Base-by-base conservation (phyloP, 306 rosid species). In the Acacia crassicarpa region DNA sequence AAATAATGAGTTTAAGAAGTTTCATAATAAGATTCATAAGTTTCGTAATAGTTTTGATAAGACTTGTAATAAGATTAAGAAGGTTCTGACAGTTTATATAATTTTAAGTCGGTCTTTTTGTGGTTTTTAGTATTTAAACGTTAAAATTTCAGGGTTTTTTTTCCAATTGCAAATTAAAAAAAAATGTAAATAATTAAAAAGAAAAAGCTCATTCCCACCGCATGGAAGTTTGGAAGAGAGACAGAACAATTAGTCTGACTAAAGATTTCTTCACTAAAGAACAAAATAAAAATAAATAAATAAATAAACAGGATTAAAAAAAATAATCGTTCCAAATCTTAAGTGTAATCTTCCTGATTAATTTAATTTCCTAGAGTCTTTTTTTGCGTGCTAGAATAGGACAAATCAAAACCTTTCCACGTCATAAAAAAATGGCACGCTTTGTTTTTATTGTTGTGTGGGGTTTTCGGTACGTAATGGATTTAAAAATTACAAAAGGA, bases 131-230 rank as follows among this genome's bases (percentile, higher is more conserved):
- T 20, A 20, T 59, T 16, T 8, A 59, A 9, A 59, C 16, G 16
- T 23, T 4, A n/a, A 9, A 56, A 56, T 56, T 16, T 51, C 58
- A n/a, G n/a, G 5, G 53, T 25, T 54, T 19, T 16, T 51, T 54
- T 20, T 54, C 3, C 3, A 22, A 33, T 66, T 66, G 3, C 3
- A 8, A 67, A 17, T 8, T 5, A 5, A 38, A 67, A 38, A 67
- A 67, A 61, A 61, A 25, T 3, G 15, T 32, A 33, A 32, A 67
- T 4, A 53, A 56, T n/a, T 6, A 85, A 88, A 82, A 54, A 83
- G 43, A 81, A 88, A 83, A 87, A 23, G 90, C 90, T 86, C 88
- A 80, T 80, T 80, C 78, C 85, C 90, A 81, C 88, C 80, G 87
- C 89, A 85, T 70, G 81, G 81, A 82, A 88, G 66, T 38, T 74